Percentiles rank a stretch among this genome's conserved stretches.
Conservation (phyloP, 805 yeast species). For the Candida ipomoeae region DNA sequence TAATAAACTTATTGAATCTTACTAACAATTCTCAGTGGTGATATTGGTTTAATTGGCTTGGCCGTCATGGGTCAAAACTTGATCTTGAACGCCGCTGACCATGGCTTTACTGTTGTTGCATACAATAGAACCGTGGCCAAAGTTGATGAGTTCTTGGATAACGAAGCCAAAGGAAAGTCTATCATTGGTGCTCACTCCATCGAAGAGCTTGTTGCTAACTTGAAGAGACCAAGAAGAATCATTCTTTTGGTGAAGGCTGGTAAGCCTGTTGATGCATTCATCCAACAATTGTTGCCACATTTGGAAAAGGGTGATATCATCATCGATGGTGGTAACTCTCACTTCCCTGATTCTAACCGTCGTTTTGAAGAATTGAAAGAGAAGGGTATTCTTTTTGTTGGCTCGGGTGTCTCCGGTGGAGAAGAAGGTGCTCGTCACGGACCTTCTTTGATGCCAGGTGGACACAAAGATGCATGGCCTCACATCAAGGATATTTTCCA, state of each 20-base stretch:
- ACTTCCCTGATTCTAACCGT: slow-evolving; percentile 98
- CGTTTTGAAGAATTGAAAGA: slow-evolving; percentile 84
- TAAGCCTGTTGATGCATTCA: slow-evolving; percentile 87
- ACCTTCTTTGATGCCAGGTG: slow-evolving; percentile 99
- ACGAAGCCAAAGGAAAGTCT: slow-evolving; percentile 97
- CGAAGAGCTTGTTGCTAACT: slow-evolving; percentile 78
- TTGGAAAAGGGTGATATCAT: slow-evolving; percentile 96
- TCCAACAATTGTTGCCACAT: slow-evolving; percentile 81
- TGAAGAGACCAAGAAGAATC: slow-evolving; percentile 96
- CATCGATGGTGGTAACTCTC: slow-evolving; percentile 99
- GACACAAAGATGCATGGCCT: slow-evolving; percentile 97
- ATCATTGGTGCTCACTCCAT: slow-evolving; percentile 94
- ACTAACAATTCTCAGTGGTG: slow-evolving; percentile 57
- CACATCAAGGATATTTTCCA: slow-evolving; percentile 96
- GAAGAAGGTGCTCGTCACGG: slow-evolving; percentile 99
- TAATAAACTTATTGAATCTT: not conserved
- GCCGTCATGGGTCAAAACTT: slow-evolving; percentile 99
- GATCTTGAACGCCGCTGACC: slow-evolving; percentile 97
- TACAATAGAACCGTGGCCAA: slow-evolving; percentile 96
- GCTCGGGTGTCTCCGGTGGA: slow-evolving; percentile 99
- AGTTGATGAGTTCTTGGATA: slow-evolving; percentile 88
- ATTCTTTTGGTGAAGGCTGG: slow-evolving; percentile 96
- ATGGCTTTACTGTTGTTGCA: slow-evolving; percentile 96
- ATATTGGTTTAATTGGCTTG: slow-evolving; percentile 97
- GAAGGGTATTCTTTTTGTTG: slow-evolving; percentile 89